Evolutionary conservation across 345 rosid species (phyloP).

Genomic region (Arabidopsis thaliana): DNA sequence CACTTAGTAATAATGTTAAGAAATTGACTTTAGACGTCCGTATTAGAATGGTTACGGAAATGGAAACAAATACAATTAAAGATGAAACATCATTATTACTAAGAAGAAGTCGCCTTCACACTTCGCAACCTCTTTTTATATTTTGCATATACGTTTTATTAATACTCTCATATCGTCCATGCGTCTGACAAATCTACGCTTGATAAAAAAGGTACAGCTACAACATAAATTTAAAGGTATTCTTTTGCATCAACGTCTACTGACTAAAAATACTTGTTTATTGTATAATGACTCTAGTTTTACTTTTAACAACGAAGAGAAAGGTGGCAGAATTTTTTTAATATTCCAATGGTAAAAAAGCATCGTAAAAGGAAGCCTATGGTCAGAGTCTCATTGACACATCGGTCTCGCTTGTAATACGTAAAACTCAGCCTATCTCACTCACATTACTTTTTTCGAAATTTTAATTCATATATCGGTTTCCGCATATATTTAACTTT

Average conservation of each 20-base stretch:
- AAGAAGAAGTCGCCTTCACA: constrained; percentile 24
- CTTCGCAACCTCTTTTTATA: constrained; percentile 14
- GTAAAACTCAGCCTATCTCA: constrained; percentile 4
- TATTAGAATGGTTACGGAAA: constrained; percentile 26
- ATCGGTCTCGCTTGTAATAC: constrained; percentile 33
- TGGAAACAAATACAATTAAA: constrained; percentile 30
- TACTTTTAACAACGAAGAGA: constrained; percentile 27
- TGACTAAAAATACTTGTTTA: background rate
- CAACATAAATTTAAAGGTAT: background rate
- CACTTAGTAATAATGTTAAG: background rate
- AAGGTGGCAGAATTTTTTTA: constrained; percentile 22
- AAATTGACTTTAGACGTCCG: background rate
- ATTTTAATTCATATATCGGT: background rate
- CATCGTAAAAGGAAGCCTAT: constrained; percentile 31
- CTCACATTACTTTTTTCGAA: background rate
- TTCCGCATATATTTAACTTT: background rate
- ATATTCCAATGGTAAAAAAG: constrained; percentile 22
- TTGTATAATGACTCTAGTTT: constrained; percentile 19
- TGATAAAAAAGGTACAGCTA: background rate
- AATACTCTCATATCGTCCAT: constrained; percentile 10
- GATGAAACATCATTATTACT: constrained; percentile 25
- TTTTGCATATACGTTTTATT: background rate
- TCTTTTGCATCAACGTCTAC: background rate
- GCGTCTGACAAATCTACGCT: constrained; percentile 34
- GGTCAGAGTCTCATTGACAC: constrained; percentile 41